Base-by-base conservation (phyloP, 1,139 yeast genomes). In the Suhomyces maxii region DNA sequence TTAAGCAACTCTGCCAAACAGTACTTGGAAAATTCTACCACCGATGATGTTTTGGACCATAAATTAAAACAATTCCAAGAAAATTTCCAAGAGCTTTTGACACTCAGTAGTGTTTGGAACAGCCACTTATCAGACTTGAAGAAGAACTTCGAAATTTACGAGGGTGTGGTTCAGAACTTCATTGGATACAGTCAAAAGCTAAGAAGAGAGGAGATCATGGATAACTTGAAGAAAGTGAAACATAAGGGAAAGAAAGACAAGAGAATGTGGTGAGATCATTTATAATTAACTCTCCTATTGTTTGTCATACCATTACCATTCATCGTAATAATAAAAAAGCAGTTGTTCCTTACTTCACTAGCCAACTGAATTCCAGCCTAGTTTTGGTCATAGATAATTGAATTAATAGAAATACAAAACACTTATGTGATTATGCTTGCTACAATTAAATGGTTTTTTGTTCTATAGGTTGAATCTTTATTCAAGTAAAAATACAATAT, bases 121-220 rank as follows among this genome's bases (percentile, higher is more conserved):
- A 63, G 72, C 47, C 73, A 75, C 55, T 64, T 69, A 45, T 58
- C 62, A 41, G 76, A 68, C 31, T 69, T 76, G 11, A 68, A 69
- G 48, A 73, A 72, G 44, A 85, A 84, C 56, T 80, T 82, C 54
- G 81, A 79, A 44, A 80, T 85, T 11, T 84, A 82, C 57, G 90
- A 85, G 57, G 73, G 82, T 6, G 89, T 85, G 52, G 86, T 85
- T 34, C 89, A 84, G 60, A 83, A 82, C 53, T 68, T 84, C 52
- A 83, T 84, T 34, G 91, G 87, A 18, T 83, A 84, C 60, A 83
- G 86, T 31, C 90, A 85, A 57, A 75, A 76, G 53, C 55, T 78
- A 37, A 71, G 76, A 52, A 63, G 84, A 46, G 78, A 79, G 41
- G 82, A 79, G 56, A 65, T 77, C 25, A 57, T 76, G 43, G 74